Evolutionary conservation across 805 yeast species (phyloP).

Genomic region (Candida ulmi): DNA sequence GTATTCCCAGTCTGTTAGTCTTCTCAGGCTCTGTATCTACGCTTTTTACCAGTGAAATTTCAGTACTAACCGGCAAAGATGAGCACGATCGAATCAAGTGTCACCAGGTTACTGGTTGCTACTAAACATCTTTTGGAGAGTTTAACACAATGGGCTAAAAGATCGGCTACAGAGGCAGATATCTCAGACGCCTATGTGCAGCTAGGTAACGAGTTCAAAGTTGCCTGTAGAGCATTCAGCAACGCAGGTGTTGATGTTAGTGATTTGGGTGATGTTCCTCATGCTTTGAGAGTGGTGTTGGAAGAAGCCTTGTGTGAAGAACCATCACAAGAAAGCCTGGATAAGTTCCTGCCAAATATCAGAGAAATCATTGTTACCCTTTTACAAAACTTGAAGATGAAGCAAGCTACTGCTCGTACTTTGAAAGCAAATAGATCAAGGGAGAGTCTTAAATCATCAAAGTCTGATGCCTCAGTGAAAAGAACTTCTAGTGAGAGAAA

Average conservation of each 20-base stretch:
- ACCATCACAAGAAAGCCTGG: constrained; percentile 79
- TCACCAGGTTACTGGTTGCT: constrained; percentile 73
- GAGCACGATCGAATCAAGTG: constrained; percentile 70
- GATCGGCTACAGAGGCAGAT: constrained; percentile 69
- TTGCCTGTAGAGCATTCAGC: constrained; percentile 74
- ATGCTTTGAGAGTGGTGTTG: constrained; percentile 65
- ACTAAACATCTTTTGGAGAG: constrained; percentile 86
- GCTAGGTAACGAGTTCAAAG: constrained; percentile 89
- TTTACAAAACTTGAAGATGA: constrained; percentile 71
- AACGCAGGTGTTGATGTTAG: constrained; percentile 74
- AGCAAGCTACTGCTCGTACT: constrained; percentile 55
- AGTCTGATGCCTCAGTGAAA: constrained; percentile 9
- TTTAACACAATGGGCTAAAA: constrained; percentile 85
- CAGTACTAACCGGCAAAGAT: constrained; percentile 15
- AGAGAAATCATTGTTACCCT: constrained; percentile 80
- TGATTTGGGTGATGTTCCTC: constrained; percentile 90
- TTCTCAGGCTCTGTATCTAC: too few relatives aligned
- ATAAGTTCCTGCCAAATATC: constrained; percentile 74
- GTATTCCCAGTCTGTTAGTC: constrained; percentile 2
- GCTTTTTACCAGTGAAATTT: not conserved
- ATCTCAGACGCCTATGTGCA: constrained; percentile 90
- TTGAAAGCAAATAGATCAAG: constrained; percentile 24
- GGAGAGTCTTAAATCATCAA: constrained; percentile 12
- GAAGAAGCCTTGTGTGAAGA: constrained; percentile 83
- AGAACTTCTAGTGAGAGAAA: constrained; percentile 2